phyloP scores from a whole-genome alignment of 164 flowering plant genomes.

The Kingdonia uniflora region DNA sequence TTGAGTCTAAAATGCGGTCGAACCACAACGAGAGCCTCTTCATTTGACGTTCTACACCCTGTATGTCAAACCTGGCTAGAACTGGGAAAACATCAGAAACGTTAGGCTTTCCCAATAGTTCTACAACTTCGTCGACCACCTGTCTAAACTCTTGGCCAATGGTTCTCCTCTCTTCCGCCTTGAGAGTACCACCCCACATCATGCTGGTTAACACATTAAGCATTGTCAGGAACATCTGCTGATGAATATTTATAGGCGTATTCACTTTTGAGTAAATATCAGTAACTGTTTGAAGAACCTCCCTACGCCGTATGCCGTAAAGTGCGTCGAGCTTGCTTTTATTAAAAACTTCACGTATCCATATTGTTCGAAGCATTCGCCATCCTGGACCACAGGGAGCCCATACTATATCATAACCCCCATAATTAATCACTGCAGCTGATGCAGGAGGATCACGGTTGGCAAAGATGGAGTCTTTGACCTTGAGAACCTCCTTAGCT shows the following conservation, averaged over 20 bases:
- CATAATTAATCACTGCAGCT: conserved; percentile 16
- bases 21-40: neutral
- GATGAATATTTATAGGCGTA: conserved; percentile 29
- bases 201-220: conserved; percentile 34
- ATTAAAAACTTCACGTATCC: conserved; percentile 32
- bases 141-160: conserved; percentile 3
- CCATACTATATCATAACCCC: conserved; percentile 32
- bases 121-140: conserved; percentile 1
- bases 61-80: conserved; percentile 21
- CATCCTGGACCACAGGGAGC: conserved; percentile 31
- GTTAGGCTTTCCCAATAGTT: conserved; percentile 1
- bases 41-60: conserved; percentile 13
- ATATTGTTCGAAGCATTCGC: conserved; percentile 39
- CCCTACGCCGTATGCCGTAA: conserved; percentile 25
- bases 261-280: conserved; percentile 17
- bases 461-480: conserved; percentile 35
- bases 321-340: conserved; percentile 23
- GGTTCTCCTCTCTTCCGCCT: conserved; percentile 24
- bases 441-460: conserved; percentile 37
- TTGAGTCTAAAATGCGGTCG: conserved; percentile 9
- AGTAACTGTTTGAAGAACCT: conserved; percentile 20
- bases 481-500: conserved; percentile 31
- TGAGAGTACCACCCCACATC: conserved; percentile 48
- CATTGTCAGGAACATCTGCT: conserved; percentile 30
- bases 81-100: conserved; percentile 21